Evolutionary conservation across 805 yeast genomes (phyloP).

Genomic region (Lipomyces mesembrius): DNA sequence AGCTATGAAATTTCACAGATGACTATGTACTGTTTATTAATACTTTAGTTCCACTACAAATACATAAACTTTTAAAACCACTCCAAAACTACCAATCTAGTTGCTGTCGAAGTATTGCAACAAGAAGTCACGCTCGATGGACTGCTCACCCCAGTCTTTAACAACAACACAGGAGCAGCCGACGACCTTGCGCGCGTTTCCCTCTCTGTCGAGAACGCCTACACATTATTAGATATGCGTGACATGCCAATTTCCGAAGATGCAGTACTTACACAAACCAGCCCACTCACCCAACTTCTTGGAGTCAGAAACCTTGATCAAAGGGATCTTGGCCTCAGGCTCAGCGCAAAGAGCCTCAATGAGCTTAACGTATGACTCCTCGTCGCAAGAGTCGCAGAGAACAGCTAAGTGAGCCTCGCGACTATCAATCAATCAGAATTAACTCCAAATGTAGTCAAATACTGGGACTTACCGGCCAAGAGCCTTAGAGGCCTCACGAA

Average conservation of each 20-base stretch:
- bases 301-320: conserved; percentile 99
- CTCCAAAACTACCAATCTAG: conserved; percentile 18
- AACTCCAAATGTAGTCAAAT: background rate
- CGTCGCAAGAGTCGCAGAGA: conserved; percentile 97
- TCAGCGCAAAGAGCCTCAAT: conserved; percentile 99
- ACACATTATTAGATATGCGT: background rate
- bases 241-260: background rate
- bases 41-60: background rate
- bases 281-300: conserved; percentile 99
- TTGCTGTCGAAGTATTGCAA: conserved; percentile 80
- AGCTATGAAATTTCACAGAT: background rate
- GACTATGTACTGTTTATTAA: conserved; percentile 8
- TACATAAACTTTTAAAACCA: conserved; percentile 3
- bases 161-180: conserved; percentile 99
- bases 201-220: conserved; percentile 98
- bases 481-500: conserved; percentile 99
- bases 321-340: conserved; percentile 93
- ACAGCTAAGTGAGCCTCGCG: conserved; percentile 97
- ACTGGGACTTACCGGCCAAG: conserved; percentile 63
- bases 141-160: conserved; percentile 99
- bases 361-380: conserved; percentile 93
- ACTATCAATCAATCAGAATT: conserved; percentile 16
- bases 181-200: conserved; percentile 99
- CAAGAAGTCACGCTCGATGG: conserved; percentile 94
- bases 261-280: conserved; percentile 67